Percentiles rank a stretch among this genome's conserved stretches.
phyloP scores from a whole-genome alignment of 345 rosid genomes.

The Erysimum cheiranthoides region DNA sequence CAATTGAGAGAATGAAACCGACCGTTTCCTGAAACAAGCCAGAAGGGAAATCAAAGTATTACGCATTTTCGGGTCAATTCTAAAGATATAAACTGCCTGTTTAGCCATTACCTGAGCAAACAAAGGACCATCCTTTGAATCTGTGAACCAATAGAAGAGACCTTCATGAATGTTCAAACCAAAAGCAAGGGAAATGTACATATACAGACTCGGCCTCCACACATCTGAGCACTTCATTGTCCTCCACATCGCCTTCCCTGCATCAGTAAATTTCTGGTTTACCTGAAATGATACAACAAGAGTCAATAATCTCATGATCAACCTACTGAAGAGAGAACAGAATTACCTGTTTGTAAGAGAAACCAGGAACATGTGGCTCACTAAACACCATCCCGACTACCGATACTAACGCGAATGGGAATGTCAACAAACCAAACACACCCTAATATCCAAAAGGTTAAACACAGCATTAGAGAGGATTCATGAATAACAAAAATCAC shows the following conservation, averaged over 20 bases:
- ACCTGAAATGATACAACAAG: constrained; percentile 56
- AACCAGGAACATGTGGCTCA: constrained; percentile 61
- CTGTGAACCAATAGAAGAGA: constrained; percentile 91
- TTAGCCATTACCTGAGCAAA: constrained; percentile 73
- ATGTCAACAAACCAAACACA: constrained; percentile 74
- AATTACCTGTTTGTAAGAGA: constrained; percentile 70
- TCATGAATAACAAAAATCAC: not conserved
- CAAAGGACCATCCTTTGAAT: constrained; percentile 71
- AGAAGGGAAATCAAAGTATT: not conserved
- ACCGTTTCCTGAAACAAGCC: constrained; percentile 70
- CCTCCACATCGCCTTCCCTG: constrained; percentile 83
- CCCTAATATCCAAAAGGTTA: constrained; percentile 57
- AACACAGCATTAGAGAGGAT: constrained; percentile 11
- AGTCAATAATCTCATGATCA: constrained; percentile 13
- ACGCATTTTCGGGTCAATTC: not conserved
- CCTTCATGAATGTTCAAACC: constrained; percentile 87
- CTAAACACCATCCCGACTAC: constrained; percentile 65
- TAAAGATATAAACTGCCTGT: not conserved
- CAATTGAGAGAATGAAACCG: constrained; percentile 84
- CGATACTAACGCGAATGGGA: constrained; percentile 68
- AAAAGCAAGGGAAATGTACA: constrained; percentile 75
- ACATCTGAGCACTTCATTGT: constrained; percentile 77
- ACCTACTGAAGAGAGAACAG: not conserved
- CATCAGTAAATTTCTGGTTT: constrained; percentile 63
- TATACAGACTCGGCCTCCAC: constrained; percentile 90